Conservation (phyloP, 192 early-diverging fungal genomes). For the Umbelopsis vinacea region DNA sequence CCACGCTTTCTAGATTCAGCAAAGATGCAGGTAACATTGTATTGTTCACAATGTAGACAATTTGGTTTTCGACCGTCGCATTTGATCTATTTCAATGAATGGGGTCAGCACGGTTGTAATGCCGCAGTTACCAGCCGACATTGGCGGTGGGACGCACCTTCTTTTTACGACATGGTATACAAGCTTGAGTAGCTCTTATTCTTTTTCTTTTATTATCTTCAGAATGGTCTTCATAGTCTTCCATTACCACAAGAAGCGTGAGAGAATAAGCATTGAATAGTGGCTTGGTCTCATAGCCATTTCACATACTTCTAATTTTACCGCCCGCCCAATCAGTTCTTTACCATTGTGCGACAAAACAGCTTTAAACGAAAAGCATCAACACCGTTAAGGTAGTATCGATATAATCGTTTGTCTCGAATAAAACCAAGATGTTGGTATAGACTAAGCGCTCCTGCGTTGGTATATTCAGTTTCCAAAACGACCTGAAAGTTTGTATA, state of each 20-base stretch:
- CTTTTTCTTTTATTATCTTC: slow-evolving; percentile 26
- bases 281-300: background rate
- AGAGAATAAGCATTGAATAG: background rate
- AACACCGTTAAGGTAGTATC: slow-evolving; percentile 93
- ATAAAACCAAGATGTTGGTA: slow-evolving; percentile 94
- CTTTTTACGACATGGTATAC: slow-evolving; percentile 36
- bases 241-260: slow-evolving; percentile 20
- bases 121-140: background rate
- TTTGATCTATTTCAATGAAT: slow-evolving; percentile 27
- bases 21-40: slow-evolving; percentile 23
- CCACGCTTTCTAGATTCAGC: slow-evolving; percentile 31
- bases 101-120: background rate
- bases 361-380: slow-evolving; percentile 89
- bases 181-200: slow-evolving; percentile 37
- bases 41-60: slow-evolving; percentile 32
- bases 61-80: slow-evolving; percentile 38
- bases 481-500: slow-evolving; percentile 56
- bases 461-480: slow-evolving; percentile 91
- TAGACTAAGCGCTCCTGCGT: slow-evolving; percentile 79
- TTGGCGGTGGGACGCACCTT: slow-evolving; percentile 24
- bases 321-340: background rate
- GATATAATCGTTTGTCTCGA: slow-evolving; percentile 85
- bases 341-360: slow-evolving; percentile 54
- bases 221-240: slow-evolving; percentile 4
- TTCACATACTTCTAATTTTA: background rate